Conservation (phyloP, 1,139 yeast species). For the Yamadazyma atmosphaerica region DNA sequence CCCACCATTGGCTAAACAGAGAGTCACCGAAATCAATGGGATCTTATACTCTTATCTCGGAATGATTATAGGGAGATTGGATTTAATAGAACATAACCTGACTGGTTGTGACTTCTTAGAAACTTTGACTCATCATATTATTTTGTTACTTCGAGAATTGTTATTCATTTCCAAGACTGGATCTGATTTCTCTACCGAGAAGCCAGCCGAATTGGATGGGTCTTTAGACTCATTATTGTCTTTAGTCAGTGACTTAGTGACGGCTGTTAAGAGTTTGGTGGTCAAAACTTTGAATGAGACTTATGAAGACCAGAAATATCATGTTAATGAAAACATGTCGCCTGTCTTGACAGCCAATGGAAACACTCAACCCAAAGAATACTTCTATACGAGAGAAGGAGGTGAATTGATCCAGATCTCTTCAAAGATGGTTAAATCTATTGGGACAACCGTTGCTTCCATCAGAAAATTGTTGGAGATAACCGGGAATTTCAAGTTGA, state of each 20-base stretch:
- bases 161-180: slow-evolving; percentile 62
- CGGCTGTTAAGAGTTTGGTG: slow-evolving; percentile 63
- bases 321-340: slow-evolving; percentile 5
- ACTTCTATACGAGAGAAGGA: slow-evolving; percentile 66
- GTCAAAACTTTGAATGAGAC: slow-evolving; percentile 50
- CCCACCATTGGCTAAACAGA: slow-evolving; percentile 69
- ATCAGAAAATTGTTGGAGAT: slow-evolving; percentile 43
- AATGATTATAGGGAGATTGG: slow-evolving; percentile 68
- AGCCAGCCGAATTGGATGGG: slow-evolving; percentile 50
- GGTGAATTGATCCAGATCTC: slow-evolving; percentile 62
- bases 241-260: slow-evolving; percentile 64
- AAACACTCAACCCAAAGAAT: slow-evolving; percentile 24
- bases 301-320: slow-evolving; percentile 24
- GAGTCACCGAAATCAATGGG: slow-evolving; percentile 75
- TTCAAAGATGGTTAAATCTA: slow-evolving; percentile 62
- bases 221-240: slow-evolving; percentile 59
- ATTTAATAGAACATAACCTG: slow-evolving; percentile 70
- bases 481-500: slow-evolving; percentile 73
- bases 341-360: slow-evolving; percentile 6
- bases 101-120: slow-evolving; percentile 69
- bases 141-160: slow-evolving; percentile 61
- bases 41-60: slow-evolving; percentile 72
- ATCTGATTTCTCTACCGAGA: slow-evolving; percentile 40
- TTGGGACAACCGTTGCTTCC: slow-evolving; percentile 50
- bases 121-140: slow-evolving; percentile 65